A percentile compares a stretch with the other conserved stretches of the same genome.
Conservation (phyloP, 2,329 filamentous ascomycete genomes). For the Parasarocladium wereldwijsianum region DNA sequence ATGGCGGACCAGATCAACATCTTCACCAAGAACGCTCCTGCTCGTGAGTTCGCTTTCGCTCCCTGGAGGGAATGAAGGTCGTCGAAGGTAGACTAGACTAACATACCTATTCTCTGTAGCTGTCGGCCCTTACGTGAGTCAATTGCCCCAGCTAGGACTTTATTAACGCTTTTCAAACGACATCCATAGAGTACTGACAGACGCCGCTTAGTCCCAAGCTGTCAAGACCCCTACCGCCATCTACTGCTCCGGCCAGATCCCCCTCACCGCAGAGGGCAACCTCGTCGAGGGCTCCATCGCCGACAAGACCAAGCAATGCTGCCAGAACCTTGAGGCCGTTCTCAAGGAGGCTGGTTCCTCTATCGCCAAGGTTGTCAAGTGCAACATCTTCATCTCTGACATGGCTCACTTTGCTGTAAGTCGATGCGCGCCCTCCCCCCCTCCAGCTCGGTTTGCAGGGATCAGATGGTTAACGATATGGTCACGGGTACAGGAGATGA, state of each 20-base stretch:
- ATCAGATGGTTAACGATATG: background rate
- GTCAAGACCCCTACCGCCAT: slow-evolving; percentile 51
- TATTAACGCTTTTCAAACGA: too few species aligned
- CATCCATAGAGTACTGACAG: too few species aligned
- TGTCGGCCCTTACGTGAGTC: slow-evolving; percentile 47
- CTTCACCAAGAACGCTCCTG: slow-evolving; percentile 43
- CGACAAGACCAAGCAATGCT: slow-evolving; percentile 47
- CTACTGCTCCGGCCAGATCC: slow-evolving; percentile 62
- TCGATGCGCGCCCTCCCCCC: slow-evolving; percentile 6
- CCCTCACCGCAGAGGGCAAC: slow-evolving; percentile 41
- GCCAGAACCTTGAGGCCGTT: slow-evolving; percentile 72
- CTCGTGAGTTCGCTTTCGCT: slow-evolving; percentile 27
- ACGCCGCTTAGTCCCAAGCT: slow-evolving; percentile 39
- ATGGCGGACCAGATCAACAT: slow-evolving; percentile 35
- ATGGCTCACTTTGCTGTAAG: slow-evolving; percentile 71
- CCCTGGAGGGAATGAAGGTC: background rate
- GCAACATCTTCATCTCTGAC: slow-evolving; percentile 79
- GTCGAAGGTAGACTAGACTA: too few species aligned
- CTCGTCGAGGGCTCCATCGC: slow-evolving; percentile 44
- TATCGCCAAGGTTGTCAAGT: slow-evolving; percentile 74
- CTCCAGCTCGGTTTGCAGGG: slow-evolving; percentile 2
- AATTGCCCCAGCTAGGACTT: background rate
- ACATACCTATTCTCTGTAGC: slow-evolving; percentile 21
- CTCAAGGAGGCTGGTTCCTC: slow-evolving; percentile 68
- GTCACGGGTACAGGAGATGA: slow-evolving; percentile 47